Evolutionary conservation across 73 alveolate species (phyloP).

Genomic region (Paramecium sexaurelia): DNA sequence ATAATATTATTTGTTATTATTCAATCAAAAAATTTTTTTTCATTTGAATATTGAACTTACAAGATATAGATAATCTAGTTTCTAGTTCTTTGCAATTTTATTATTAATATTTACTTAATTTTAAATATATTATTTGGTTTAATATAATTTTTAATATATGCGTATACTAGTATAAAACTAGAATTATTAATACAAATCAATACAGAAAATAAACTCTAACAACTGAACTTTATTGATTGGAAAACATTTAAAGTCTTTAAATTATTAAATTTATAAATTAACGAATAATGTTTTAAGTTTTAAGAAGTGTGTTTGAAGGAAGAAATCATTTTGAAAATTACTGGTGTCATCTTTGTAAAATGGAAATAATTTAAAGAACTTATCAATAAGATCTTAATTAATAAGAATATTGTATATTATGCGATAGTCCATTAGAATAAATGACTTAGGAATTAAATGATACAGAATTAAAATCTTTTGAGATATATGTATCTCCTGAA

Average conservation of each 20-base stretch:
- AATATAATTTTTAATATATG: too few species aligned
- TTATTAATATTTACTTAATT: too few species aligned
- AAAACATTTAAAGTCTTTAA: not conserved
- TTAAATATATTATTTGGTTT: too few species aligned
- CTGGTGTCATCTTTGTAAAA: slow-evolving; percentile 45
- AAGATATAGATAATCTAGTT: too few species aligned
- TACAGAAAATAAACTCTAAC: too few species aligned
- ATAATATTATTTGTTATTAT: too few species aligned
- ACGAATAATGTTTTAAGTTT: not conserved
- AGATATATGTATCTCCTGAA: not conserved
- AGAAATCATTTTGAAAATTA: not conserved
- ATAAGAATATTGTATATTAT: not conserved
- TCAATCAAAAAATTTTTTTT: too few species aligned
- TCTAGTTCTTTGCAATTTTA: too few species aligned
- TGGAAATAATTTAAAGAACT: not conserved
- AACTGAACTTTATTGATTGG: too few species aligned
- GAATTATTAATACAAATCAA: too few species aligned
- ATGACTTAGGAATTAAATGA: not conserved
- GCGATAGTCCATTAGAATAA: slow-evolving; percentile 9
- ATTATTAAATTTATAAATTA: not conserved
- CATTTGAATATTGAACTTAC: too few species aligned
- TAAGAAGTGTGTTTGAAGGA: slow-evolving; percentile 3
- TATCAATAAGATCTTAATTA: not conserved
- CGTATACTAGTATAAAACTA: too few species aligned
- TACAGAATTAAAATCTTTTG: not conserved